Conservation (phyloP, 805 yeast species). For the Sugiyamaella chiloensis region DNA sequence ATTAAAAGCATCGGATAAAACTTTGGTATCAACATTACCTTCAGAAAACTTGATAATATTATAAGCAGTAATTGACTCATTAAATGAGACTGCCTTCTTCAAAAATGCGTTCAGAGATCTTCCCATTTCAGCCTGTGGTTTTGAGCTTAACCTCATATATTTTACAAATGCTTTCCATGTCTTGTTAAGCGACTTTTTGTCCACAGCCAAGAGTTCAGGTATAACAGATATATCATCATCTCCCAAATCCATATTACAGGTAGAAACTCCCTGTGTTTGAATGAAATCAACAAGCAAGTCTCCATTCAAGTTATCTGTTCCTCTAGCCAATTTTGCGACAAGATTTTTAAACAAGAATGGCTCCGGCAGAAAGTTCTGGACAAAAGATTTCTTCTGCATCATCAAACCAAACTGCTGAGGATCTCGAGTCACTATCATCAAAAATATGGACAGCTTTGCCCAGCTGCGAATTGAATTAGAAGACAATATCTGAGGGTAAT, state of each 20-base stretch:
- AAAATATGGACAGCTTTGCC: constrained; percentile 9
- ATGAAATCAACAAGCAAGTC: neutral
- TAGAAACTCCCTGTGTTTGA: neutral
- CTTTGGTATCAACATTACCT: constrained; percentile 6
- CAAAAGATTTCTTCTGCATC: neutral
- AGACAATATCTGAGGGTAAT: constrained; percentile 14
- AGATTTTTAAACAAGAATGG: neutral
- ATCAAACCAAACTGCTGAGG: constrained; percentile 3
- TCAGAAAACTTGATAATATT: constrained; percentile 19
- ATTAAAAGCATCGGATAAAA: constrained; percentile 27
- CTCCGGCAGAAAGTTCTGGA: neutral
- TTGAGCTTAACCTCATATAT: neutral
- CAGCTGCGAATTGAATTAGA: constrained; percentile 7
- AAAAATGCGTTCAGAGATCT: constrained; percentile 7
- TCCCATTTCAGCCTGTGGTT: neutral
- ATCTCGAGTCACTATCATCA: neutral
- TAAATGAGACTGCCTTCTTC: constrained; percentile 6
- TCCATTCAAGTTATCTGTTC: neutral
- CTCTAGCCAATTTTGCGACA: neutral
- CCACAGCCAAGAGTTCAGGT: neutral
- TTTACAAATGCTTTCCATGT: neutral
- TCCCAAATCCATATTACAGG: neutral
- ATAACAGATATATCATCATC: constrained; percentile 6
- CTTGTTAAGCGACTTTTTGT: neutral
- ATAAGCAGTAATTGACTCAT: constrained; percentile 9